Evolutionary conservation across 2,329 filamentous ascomycete species (phyloP).

Genomic region (Alternaria solani): DNA sequence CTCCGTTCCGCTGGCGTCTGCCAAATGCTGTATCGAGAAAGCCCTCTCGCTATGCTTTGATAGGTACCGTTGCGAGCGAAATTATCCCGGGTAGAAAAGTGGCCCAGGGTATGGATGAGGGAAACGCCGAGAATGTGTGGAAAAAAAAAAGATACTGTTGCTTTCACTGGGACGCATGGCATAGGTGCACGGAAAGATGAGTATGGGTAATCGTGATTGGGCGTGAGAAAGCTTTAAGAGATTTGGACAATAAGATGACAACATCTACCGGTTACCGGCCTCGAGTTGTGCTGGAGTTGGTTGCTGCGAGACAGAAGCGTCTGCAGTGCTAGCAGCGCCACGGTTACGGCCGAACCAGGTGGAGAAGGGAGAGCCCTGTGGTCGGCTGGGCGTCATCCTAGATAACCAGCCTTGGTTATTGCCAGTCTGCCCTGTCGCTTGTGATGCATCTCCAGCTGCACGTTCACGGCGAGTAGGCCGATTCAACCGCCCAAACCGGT

Average conservation of each 20-base stretch:
- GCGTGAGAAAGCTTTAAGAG: conserved; percentile 5
- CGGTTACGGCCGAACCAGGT: conserved; percentile 43
- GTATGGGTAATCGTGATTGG: conserved; percentile 12
- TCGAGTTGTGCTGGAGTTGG: conserved; percentile 50
- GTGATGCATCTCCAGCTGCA: conserved; percentile 15
- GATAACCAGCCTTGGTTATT: conserved; percentile 36
- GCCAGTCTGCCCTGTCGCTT: conserved; percentile 19
- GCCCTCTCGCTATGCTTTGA: neutral
- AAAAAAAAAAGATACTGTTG: neutral
- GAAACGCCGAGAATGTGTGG: neutral
- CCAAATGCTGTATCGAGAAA: neutral
- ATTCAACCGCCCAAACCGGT: conserved; percentile 33
- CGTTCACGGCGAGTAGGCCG: conserved; percentile 39
- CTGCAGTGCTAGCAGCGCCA: conserved; percentile 23
- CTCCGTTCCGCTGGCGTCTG: neutral
- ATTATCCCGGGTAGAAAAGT: neutral
- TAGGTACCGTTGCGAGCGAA: neutral
- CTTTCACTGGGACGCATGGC: neutral
- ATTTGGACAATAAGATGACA: neutral
- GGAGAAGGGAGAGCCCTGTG: conserved; percentile 29
- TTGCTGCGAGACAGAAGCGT: conserved; percentile 24
- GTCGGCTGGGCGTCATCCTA: conserved; percentile 24
- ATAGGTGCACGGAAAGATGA: neutral
- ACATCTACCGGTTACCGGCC: conserved; percentile 42
- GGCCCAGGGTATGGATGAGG: neutral